Percentiles rank a stretch among this genome's conserved stretches.
These are phyloP conservation scores for Podaxis rugospora DNA, from an alignment of 768 basidiomycete genomes.

Conservation along the genomic window DNA sequence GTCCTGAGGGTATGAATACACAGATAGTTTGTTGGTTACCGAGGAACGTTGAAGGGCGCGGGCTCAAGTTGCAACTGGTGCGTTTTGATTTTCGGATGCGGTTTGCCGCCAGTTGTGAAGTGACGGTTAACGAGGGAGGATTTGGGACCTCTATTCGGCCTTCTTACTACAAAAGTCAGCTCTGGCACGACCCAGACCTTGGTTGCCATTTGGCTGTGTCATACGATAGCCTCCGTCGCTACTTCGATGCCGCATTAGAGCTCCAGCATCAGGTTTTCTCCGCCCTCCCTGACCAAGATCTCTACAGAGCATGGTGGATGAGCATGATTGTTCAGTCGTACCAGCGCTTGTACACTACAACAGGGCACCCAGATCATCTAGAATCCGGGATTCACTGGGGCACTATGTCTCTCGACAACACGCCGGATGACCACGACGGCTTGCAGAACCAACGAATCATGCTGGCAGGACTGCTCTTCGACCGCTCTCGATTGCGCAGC, in stretches of 20 bases:
- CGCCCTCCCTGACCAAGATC: neutral
- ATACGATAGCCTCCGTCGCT: neutral
- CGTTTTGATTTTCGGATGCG: no score
- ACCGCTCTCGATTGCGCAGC: neutral
- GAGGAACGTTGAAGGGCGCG: no score
- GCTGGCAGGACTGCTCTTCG: neutral
- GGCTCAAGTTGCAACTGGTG: no score
- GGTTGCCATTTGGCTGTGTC: slow-evolving; percentile 13
- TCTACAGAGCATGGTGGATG: slow-evolving; percentile 5
- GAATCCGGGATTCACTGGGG: slow-evolving; percentile 1
- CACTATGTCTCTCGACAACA: neutral
- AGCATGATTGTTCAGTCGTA: slow-evolving; percentile 5
- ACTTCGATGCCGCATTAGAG: slow-evolving; percentile 4
- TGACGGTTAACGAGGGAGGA: neutral
- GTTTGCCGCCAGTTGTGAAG: no score
- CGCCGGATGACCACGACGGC: slow-evolving; percentile 1
- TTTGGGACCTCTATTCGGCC: slow-evolving; percentile 11
- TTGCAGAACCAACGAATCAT: neutral
- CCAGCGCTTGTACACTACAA: neutral
- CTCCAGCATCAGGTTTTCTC: slow-evolving; percentile 4
- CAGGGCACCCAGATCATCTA: neutral
- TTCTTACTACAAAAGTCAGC: slow-evolving; percentile 12
- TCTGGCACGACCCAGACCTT: slow-evolving; percentile 9
- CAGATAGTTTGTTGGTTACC: no score
- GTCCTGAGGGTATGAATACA: no score